Conservation (phyloP, 305 asterid species). For the Fraxinus baroniana region DNA sequence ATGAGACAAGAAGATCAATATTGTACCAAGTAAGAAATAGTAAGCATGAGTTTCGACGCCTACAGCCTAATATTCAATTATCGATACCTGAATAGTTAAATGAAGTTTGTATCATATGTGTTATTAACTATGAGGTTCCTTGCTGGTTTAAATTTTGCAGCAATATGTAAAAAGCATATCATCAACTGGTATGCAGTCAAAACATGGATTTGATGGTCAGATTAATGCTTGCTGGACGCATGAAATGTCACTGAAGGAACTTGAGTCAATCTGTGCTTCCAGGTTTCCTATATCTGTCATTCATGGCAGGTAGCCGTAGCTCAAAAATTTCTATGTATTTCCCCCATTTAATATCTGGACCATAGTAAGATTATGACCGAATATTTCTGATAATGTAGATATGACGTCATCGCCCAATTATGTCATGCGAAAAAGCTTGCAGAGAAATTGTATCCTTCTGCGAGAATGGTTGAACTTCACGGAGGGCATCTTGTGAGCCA, state of each 20-base stretch:
- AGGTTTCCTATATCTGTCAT: conserved; percentile 82
- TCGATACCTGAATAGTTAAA: not conserved
- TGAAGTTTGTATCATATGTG: not conserved
- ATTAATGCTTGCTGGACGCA: conserved; percentile 96
- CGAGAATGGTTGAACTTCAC: conserved; percentile 91
- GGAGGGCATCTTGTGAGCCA: conserved; percentile 97
- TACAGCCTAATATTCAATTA: conserved; percentile 4
- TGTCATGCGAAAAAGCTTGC: conserved; percentile 82
- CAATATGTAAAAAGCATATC: conserved; percentile 86
- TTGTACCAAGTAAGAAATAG: conserved; percentile 70
- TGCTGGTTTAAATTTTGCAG: conserved; percentile 43
- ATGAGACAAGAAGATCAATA: conserved; percentile 70
- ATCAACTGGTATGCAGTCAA: conserved; percentile 87
- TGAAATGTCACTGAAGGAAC: conserved; percentile 52
- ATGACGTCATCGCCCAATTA: conserved; percentile 88
- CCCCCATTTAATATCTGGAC: not conserved
- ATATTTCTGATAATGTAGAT: conserved; percentile 41
- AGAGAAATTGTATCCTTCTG: conserved; percentile 67
- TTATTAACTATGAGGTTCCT: not conserved
- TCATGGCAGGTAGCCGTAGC: conserved; percentile 88
- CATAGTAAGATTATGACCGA: conserved; percentile 19
- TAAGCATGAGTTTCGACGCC: conserved; percentile 13
- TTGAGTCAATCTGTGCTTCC: conserved; percentile 62
- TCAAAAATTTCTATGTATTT: not conserved
- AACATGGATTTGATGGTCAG: conserved; percentile 88